phyloP scores from a whole-genome alignment of 352 stramenopile genomes.

The Phytophthora capsici region DNA sequence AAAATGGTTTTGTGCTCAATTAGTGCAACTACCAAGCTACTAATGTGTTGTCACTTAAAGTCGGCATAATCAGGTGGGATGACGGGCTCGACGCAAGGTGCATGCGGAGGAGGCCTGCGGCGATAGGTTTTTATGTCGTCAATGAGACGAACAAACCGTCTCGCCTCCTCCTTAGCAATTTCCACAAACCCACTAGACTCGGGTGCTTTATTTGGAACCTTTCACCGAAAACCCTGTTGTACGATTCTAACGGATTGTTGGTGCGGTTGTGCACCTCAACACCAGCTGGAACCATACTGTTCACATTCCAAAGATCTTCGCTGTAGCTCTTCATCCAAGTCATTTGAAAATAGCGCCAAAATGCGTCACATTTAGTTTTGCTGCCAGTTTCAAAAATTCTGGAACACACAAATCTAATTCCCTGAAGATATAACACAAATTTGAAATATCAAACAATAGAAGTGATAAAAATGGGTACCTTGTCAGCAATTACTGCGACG shows the following conservation, averaged over 20 bases:
- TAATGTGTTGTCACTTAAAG: too few relatives aligned
- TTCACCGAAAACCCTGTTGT: conserved; percentile 13
- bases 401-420: background rate
- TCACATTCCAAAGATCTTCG: conserved; percentile 6
- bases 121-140: too few relatives aligned
- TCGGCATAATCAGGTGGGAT: too few relatives aligned
- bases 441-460: background rate
- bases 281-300: conserved; percentile 1
- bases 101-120: too few relatives aligned
- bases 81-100: too few relatives aligned
- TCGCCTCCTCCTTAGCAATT: too few relatives aligned
- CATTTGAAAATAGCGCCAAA: conserved; percentile 13
- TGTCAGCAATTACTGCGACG: background rate
- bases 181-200: too few relatives aligned
- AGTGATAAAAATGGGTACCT: background rate
- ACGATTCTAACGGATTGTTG: conserved; percentile 6
- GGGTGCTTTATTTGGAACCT: conserved; percentile 3
- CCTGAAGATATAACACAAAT: background rate
- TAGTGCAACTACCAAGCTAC: too few relatives aligned
- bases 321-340: conserved; percentile 7
- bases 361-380: conserved; percentile 11
- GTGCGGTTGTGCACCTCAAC: conserved; percentile 4
- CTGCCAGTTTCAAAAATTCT: background rate
- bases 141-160: too few relatives aligned
- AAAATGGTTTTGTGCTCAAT: too few relatives aligned